Conservation (phyloP, 2,329 filamentous ascomycete genomes). For the Fusarium citri region DNA sequence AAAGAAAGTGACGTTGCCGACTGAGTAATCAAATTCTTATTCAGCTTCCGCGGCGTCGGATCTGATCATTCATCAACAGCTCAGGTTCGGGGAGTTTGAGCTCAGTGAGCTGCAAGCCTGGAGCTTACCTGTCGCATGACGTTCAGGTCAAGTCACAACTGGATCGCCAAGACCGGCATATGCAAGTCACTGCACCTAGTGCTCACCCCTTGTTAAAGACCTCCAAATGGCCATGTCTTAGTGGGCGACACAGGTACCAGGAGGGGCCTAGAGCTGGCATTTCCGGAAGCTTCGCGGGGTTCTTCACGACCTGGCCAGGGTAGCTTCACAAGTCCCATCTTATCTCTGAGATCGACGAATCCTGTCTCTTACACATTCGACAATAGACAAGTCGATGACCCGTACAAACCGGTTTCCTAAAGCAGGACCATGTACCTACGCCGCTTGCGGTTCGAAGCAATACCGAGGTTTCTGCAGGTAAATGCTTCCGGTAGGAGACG, state of each 20-base stretch:
- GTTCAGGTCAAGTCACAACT: conserved; percentile 43
- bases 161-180: conserved; percentile 29
- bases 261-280: conserved; percentile 17
- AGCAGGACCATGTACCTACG: not conserved
- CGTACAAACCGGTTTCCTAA: conserved; percentile 33
- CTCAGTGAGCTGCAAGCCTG: conserved; percentile 9
- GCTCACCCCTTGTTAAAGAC: conserved; percentile 22
- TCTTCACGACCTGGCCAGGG: conserved; percentile 3
- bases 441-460: conserved; percentile 12
- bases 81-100: conserved; percentile 17
- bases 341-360: conserved; percentile 33
- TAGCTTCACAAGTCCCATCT: conserved; percentile 29
- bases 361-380: conserved; percentile 27
- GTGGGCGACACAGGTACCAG: conserved; percentile 18
- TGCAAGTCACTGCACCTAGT: conserved; percentile 38
- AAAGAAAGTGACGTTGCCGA: not conserved
- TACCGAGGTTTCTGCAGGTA: conserved; percentile 14
- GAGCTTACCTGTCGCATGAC: conserved; percentile 36
- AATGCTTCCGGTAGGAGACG: not conserved
- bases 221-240: conserved; percentile 22
- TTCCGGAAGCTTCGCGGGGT: conserved; percentile 28
- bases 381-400: conserved; percentile 36
- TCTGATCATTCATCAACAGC: conserved; percentile 14
- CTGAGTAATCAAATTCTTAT: conserved; percentile 3
- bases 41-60: conserved; percentile 3